A percentile compares a stretch with the other conserved stretches of the same genome.
Conservation (phyloP, 2,329 filamentous ascomycete species). For the Colletotrichum paranaense region DNA sequence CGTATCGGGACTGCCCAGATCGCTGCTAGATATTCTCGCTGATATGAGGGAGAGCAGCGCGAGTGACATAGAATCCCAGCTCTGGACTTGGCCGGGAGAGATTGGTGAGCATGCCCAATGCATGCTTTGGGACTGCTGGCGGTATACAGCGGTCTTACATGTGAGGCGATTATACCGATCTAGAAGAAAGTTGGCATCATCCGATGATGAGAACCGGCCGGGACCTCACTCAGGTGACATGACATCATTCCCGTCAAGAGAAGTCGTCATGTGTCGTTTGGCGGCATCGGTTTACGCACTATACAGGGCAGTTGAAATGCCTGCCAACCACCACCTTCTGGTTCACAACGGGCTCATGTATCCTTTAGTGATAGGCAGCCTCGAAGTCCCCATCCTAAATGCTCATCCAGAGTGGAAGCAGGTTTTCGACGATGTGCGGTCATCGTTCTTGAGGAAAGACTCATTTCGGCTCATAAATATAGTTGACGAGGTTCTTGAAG, state of each 20-base stretch:
- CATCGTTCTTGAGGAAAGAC: conserved; percentile 16
- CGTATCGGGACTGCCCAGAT: conserved; percentile 42
- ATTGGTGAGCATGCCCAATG: conserved; percentile 41
- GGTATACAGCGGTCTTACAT: conserved; percentile 40
- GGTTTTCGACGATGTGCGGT: conserved; percentile 14
- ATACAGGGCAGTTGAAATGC: conserved; percentile 30
- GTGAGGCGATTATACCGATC: conserved; percentile 31
- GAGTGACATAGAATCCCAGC: conserved; percentile 33
- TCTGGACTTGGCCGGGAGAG: conserved; percentile 41
- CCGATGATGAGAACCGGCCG: neutral
- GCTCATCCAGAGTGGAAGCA: conserved; percentile 36
- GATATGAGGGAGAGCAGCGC: conserved; percentile 27
- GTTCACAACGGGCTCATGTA: conserved; percentile 42
- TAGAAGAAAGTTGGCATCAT: neutral
- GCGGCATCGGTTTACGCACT: conserved; percentile 41
- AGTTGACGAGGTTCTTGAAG: conserved; percentile 20
- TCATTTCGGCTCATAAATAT: conserved; percentile 9
- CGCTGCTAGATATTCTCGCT: conserved; percentile 42
- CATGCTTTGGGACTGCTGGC: conserved; percentile 44
- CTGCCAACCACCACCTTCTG: conserved; percentile 36
- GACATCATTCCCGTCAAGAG: conserved; percentile 17
- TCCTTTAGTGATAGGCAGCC: conserved; percentile 40
- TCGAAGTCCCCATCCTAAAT: conserved; percentile 40
- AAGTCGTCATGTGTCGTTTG: conserved; percentile 40
- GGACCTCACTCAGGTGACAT: neutral